phyloP scores from a whole-genome alignment of 1,284 basidiomycete genomes.

The Calocybe gambosa region DNA sequence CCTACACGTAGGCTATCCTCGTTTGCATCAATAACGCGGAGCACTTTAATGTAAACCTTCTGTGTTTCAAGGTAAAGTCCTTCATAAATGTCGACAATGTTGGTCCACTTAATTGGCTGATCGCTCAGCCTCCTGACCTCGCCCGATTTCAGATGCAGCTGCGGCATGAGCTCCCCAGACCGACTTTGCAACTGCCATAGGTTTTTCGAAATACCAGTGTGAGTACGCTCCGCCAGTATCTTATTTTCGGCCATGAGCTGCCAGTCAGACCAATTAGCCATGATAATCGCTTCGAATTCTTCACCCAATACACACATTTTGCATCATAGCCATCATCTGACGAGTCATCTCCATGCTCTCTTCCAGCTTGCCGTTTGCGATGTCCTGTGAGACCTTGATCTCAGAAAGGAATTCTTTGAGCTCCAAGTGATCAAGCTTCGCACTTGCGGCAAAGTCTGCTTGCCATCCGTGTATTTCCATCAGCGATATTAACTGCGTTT shows the following conservation, averaged over 20 bases:
- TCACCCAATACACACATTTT: constrained; percentile 27
- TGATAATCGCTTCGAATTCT: neutral
- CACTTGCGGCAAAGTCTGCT: constrained; percentile 29
- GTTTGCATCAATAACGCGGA: constrained; percentile 42
- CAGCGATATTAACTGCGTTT: constrained; percentile 34
- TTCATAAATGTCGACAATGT: constrained; percentile 47
- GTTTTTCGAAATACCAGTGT: constrained; percentile 39
- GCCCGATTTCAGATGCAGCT: constrained; percentile 41
- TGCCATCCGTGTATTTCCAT: constrained; percentile 45
- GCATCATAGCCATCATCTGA: constrained; percentile 40
- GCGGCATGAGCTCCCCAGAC: constrained; percentile 39
- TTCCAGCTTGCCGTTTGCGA: constrained; percentile 26
- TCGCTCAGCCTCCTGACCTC: constrained; percentile 44
- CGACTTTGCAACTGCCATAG: constrained; percentile 41
- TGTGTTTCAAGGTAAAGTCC: constrained; percentile 45
- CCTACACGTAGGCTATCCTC: constrained; percentile 37
- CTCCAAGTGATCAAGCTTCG: constrained; percentile 35
- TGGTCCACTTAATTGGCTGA: constrained; percentile 43
- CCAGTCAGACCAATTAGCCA: neutral
- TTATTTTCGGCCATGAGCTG: constrained; percentile 31
- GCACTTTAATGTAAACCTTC: constrained; percentile 50
- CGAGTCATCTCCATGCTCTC: constrained; percentile 23
- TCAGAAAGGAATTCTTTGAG: constrained; percentile 36
- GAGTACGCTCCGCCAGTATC: constrained; percentile 26
- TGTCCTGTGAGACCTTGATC: constrained; percentile 32